Conservation (phyloP, 1,284 basidiomycete species). For the Fomes fomentarius region DNA sequence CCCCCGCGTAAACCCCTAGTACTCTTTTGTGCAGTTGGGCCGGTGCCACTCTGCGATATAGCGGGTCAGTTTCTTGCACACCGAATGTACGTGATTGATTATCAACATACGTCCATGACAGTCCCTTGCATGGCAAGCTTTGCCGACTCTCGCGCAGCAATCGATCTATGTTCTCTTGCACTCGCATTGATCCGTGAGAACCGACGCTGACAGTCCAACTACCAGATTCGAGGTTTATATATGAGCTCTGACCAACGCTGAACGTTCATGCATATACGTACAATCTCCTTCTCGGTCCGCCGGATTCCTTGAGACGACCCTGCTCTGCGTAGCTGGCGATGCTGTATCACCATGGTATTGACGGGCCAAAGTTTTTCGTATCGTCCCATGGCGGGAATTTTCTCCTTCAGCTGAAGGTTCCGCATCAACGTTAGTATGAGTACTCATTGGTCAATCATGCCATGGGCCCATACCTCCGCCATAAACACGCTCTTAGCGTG, state of each 20-base stretch:
- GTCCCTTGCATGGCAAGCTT: too few relatives aligned
- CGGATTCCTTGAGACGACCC: neutral
- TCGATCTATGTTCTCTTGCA: too few relatives aligned
- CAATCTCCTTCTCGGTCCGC: neutral
- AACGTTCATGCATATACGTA: neutral
- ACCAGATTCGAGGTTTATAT: neutral
- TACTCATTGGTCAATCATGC: too few relatives aligned
- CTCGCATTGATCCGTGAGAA: neutral
- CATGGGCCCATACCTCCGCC: constrained; percentile 9
- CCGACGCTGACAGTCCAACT: neutral
- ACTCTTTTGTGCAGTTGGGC: too few relatives aligned
- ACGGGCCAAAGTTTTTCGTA: constrained; percentile 14
- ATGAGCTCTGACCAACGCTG: neutral
- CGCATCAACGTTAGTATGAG: too few relatives aligned
- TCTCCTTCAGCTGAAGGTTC: neutral
- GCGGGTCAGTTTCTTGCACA: too few relatives aligned
- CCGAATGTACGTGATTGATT: too few relatives aligned
- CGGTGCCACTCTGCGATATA: too few relatives aligned
- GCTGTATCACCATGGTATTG: constrained; percentile 1
- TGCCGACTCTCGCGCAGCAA: too few relatives aligned
- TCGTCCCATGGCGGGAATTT: neutral
- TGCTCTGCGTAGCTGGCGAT: neutral
- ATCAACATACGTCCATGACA: too few relatives aligned
- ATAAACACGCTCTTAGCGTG: neutral
- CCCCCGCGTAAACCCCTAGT: too few relatives aligned